phyloP scores from a whole-genome alignment of 2,329 filamentous ascomycete species.

The Plenodomus biglobosus region DNA sequence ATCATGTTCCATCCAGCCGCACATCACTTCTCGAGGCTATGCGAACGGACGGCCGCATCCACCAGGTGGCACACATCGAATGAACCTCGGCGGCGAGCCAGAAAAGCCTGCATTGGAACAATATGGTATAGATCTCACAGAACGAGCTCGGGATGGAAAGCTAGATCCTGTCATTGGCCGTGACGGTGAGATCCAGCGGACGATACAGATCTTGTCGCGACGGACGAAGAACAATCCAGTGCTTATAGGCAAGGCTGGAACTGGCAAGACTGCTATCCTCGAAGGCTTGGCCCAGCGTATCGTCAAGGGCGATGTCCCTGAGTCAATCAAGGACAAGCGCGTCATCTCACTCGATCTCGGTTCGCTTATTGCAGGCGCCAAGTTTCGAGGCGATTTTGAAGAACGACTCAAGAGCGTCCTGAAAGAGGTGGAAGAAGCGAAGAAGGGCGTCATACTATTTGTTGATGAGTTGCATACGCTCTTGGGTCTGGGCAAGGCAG shows the following conservation, averaged over 20 bases:
- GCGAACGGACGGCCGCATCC: slow-evolving; percentile 69
- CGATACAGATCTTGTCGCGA: slow-evolving; percentile 89
- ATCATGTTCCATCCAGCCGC: slow-evolving; percentile 42
- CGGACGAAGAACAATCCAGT: slow-evolving; percentile 96
- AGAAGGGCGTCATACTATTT: slow-evolving; percentile 90
- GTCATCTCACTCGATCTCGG: slow-evolving; percentile 88
- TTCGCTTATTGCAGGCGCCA: slow-evolving; percentile 90
- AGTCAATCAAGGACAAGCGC: slow-evolving; percentile 91
- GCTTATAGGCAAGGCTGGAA: slow-evolving; percentile 87
- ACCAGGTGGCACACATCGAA: slow-evolving; percentile 88
- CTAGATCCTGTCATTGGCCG: slow-evolving; percentile 94
- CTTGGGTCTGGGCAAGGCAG: slow-evolving; percentile 88
- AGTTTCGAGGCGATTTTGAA: slow-evolving; percentile 94
- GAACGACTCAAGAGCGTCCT: slow-evolving; percentile 88
- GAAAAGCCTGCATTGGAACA: slow-evolving; percentile 89
- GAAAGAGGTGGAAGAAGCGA: slow-evolving; percentile 84
- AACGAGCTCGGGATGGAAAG: slow-evolving; percentile 80
- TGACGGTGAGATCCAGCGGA: slow-evolving; percentile 87
- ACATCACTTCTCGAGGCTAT: slow-evolving; percentile 55
- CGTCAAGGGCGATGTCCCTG: slow-evolving; percentile 87
- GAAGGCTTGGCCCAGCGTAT: slow-evolving; percentile 90
- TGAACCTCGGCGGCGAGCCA: slow-evolving; percentile 76
- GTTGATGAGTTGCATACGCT: slow-evolving; percentile 93
- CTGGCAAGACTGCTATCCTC: slow-evolving; percentile 90
- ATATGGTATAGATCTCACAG: slow-evolving; percentile 88